Conservation (phyloP, 139 green algal species). For the Picochlorum sp. region DNA sequence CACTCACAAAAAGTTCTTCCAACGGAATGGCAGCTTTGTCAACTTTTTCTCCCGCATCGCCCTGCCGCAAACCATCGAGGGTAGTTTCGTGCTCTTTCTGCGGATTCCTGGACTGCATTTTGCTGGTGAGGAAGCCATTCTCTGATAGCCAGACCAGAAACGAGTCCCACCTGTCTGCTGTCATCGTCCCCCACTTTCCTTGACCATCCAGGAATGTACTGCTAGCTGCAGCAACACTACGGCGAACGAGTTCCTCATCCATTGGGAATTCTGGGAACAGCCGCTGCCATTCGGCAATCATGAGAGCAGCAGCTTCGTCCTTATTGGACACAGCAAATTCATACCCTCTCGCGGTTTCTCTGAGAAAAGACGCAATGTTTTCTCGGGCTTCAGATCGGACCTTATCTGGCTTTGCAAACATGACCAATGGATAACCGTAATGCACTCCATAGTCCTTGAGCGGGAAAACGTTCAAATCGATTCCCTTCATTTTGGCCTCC, state of each 20-base stretch:
- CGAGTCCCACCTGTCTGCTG: conserved; percentile 34
- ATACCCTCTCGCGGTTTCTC: conserved; percentile 51
- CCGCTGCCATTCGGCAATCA: background rate
- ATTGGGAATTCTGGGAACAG: conserved; percentile 31
- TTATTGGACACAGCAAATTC: conserved; percentile 42
- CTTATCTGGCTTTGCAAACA: conserved; percentile 47
- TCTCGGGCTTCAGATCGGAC: conserved; percentile 10
- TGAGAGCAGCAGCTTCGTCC: conserved; percentile 33
- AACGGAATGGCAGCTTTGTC: conserved; percentile 22
- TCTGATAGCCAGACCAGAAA: conserved; percentile 70
- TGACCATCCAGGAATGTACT: background rate
- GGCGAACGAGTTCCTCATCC: conserved; percentile 12
- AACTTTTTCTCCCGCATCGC: conserved; percentile 50
- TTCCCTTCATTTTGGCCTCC: conserved; percentile 51
- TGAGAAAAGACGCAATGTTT: conserved; percentile 34
- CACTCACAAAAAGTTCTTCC: conserved; percentile 56
- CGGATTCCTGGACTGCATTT: conserved; percentile 17
- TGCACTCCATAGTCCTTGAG: conserved; percentile 58
- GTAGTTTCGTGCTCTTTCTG: conserved; percentile 14
- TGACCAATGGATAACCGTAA: conserved; percentile 64
- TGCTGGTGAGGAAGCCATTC: conserved; percentile 49
- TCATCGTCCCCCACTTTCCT: conserved; percentile 37
- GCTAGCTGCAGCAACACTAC: background rate
- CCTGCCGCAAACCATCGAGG: conserved; percentile 51
- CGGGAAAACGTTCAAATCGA: conserved; percentile 63